Percentiles rank a stretch among this genome's conserved stretches.
phyloP scores from a whole-genome alignment of 2,329 filamentous ascomycete genomes.

The Botryosphaeria dothidea region DNA sequence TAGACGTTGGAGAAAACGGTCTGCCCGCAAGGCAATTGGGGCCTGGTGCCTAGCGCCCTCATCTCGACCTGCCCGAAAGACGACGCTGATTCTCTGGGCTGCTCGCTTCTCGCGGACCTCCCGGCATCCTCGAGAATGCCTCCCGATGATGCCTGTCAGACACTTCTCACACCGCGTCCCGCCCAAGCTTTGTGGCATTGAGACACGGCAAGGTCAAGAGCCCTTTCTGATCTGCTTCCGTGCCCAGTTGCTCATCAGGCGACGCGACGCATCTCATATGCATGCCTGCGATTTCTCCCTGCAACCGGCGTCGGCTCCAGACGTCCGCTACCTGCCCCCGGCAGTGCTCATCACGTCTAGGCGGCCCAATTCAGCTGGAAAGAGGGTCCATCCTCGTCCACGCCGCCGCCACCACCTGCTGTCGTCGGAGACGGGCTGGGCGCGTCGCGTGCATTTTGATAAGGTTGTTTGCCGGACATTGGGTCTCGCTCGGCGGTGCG shows the following conservation, averaged over 20 bases:
- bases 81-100: not conserved
- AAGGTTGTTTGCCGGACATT: not conserved
- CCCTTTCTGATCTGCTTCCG: not conserved
- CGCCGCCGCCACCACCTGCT: not conserved
- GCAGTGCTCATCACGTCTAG: not conserved
- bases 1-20: constrained; percentile 10
- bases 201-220: not conserved
- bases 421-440: not conserved
- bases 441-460: not conserved
- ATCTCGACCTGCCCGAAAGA: not conserved
- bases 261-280: not conserved
- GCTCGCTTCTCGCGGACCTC: not conserved
- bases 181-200: constrained; percentile 3
- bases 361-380: not conserved
- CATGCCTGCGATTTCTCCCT: not conserved
- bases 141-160: not conserved
- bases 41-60: not conserved
- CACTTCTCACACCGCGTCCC: not conserved
- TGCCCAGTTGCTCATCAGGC: not conserved
- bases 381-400: not conserved
- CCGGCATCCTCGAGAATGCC: not conserved
- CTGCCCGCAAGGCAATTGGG: not conserved
- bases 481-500: not conserved
- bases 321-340: not conserved
- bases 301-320: not conserved